Conservation (phyloP, 164 flowering plant genomes). For the Vitis rotundifolia region DNA sequence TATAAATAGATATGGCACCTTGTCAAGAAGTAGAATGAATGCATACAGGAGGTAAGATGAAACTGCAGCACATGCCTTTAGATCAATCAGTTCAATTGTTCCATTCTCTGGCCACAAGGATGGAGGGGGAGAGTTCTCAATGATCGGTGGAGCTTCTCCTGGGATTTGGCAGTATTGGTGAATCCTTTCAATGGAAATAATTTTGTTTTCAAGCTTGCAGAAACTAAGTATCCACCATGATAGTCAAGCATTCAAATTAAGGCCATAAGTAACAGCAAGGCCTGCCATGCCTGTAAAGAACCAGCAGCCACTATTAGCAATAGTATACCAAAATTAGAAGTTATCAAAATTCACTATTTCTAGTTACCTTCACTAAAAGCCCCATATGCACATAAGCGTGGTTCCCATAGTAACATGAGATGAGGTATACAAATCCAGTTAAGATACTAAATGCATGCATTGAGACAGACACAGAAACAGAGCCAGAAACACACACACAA, state of each 20-base stretch:
- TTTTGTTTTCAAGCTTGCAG: conserved; percentile 97
- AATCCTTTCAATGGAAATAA: conserved; percentile 94
- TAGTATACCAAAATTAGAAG: background rate
- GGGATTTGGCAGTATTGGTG: conserved; percentile 86
- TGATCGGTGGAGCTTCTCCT: conserved; percentile 80
- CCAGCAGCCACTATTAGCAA: conserved; percentile 16
- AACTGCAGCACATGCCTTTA: conserved; percentile 53
- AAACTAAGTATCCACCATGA: conserved; percentile 98
- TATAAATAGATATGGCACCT: too few species aligned
- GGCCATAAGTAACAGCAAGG: conserved; percentile 96
- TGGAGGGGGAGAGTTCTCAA: conserved; percentile 76
- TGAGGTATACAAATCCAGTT: too few species aligned
- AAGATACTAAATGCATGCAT: too few species aligned
- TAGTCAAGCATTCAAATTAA: conserved; percentile 89
- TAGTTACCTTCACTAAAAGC: too few species aligned
- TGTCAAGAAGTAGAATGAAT: too few species aligned
- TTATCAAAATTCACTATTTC: too few species aligned
- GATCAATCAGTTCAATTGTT: conserved; percentile 70
- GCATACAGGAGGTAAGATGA: background rate
- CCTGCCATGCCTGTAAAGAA: conserved; percentile 88
- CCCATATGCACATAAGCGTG: too few species aligned
- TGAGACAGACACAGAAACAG: too few species aligned
- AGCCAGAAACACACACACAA: too few species aligned
- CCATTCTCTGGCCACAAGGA: conserved; percentile 90
- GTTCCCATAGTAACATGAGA: too few species aligned